phyloP scores from a whole-genome alignment of 192 early-diverging fungal genomes.

The Backusella luteola region DNA sequence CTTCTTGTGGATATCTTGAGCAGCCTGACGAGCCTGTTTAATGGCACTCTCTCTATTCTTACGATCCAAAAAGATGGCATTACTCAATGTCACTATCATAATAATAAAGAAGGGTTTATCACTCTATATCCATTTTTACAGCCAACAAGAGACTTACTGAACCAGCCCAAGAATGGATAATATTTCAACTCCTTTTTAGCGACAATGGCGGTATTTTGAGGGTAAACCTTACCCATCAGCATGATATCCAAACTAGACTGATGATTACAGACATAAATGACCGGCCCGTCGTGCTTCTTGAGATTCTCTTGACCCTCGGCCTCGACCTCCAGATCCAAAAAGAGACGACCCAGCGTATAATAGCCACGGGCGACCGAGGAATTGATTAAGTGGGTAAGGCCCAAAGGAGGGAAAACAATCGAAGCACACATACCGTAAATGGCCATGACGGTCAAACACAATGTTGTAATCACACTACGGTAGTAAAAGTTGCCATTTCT shows the following conservation, averaged over 20 bases:
- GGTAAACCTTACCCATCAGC: slow-evolving; percentile 62
- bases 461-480: not conserved
- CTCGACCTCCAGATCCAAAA: slow-evolving; percentile 59
- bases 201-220: slow-evolving; percentile 62
- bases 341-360: slow-evolving; percentile 43
- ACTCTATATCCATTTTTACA: too few species aligned
- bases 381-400: slow-evolving; percentile 59
- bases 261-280: slow-evolving; percentile 79
- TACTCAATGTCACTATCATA: slow-evolving; percentile 64
- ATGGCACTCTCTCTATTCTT: slow-evolving; percentile 76
- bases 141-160: slow-evolving; percentile 49
- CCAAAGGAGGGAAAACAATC: slow-evolving; percentile 53
- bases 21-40: slow-evolving; percentile 73
- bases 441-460: not conserved
- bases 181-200: slow-evolving; percentile 70
- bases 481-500: slow-evolving; percentile 4
- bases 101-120: not conserved
- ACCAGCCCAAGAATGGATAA: slow-evolving; percentile 73
- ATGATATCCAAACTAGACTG: slow-evolving; percentile 79
- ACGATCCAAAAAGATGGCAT: slow-evolving; percentile 87
- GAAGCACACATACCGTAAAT: slow-evolving; percentile 12
- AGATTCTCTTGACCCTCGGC: slow-evolving; percentile 63
- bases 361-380: slow-evolving; percentile 59
- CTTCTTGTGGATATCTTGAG: slow-evolving; percentile 68
- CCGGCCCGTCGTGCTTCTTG: slow-evolving; percentile 43